phyloP scores from a whole-genome alignment of 1,284 basidiomycete species.

The Sutorius eximius region DNA sequence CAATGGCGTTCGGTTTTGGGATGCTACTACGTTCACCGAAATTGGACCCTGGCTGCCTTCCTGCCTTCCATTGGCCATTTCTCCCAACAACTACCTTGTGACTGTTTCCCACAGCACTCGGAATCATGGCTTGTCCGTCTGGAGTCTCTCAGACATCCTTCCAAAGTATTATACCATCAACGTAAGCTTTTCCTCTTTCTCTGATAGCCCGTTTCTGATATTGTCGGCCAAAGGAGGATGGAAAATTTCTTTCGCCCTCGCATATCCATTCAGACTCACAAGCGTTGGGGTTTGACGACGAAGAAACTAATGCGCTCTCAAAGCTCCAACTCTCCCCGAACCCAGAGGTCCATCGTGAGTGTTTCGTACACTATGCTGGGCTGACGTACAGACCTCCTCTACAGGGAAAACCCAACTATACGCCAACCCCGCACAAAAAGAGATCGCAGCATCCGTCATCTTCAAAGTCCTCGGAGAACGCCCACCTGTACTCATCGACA shows the following conservation, averaged over 20 bases:
- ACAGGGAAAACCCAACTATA: constrained; percentile 6
- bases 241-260: background rate
- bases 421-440: background rate
- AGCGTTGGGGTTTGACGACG: background rate
- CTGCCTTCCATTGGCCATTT: constrained; percentile 3
- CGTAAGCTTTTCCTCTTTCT: background rate
- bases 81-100: constrained; percentile 4
- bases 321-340: constrained; percentile 2
- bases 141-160: constrained; percentile 3
- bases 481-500: constrained; percentile 10
- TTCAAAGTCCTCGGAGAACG: background rate
- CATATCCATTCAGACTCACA: background rate
- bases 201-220: background rate
- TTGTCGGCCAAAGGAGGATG: background rate
- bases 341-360: constrained; percentile 2
- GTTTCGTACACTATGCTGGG: background rate
- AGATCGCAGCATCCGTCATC: constrained; percentile 1
- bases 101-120: background rate
- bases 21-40: constrained; percentile 2
- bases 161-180: constrained; percentile 1
- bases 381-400: too few species aligned
- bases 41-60: constrained; percentile 3
- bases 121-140: background rate
- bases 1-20: constrained; percentile 6
- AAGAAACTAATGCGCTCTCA: constrained; percentile 2